These are phyloP conservation scores for Gnomoniopsis smithogilvyi DNA, from an alignment of 2,329 filamentous ascomycete species.

Conservation along the genomic window DNA sequence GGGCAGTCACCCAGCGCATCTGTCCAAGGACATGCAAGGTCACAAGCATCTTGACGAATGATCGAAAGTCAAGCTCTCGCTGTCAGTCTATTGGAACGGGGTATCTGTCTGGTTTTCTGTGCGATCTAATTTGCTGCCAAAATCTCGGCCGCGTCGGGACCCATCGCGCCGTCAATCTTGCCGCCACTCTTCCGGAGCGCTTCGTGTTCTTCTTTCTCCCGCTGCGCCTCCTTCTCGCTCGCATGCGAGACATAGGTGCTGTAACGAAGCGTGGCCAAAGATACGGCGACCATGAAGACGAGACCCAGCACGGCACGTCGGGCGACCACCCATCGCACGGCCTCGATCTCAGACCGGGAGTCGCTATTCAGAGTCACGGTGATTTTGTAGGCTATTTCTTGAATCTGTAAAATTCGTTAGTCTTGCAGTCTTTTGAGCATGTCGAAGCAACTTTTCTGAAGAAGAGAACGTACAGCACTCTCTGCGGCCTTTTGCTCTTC, in stretches of 20 bases:
- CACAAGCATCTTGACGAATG: too few species aligned
- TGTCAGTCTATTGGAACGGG: conserved; percentile 11
- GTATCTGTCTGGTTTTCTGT: conserved; percentile 14
- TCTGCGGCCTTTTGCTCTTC: conserved; percentile 86
- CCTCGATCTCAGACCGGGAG: conserved; percentile 87
- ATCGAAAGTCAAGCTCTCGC: not conserved
- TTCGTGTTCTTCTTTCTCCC: conserved; percentile 41
- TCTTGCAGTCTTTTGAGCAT: not conserved
- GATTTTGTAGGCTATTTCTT: conserved; percentile 96
- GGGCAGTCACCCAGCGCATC: too few species aligned
- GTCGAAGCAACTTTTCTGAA: not conserved
- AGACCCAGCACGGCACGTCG: conserved; percentile 62
- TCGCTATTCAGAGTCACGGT: conserved; percentile 87
- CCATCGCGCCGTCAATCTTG: conserved; percentile 41
- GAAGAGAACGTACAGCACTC: conserved; percentile 57
- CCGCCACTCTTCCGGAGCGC: conserved; percentile 40
- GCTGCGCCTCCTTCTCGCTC: conserved; percentile 43
- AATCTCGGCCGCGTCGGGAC: conserved; percentile 55
- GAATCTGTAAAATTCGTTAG: conserved; percentile 54
- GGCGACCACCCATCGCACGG: conserved; percentile 80
- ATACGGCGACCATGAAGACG: conserved; percentile 62
- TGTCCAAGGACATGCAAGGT: too few species aligned
- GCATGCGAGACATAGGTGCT: conserved; percentile 53
- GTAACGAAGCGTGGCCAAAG: conserved; percentile 57
- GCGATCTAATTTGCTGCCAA: conserved; percentile 49